A percentile compares a stretch with the other conserved stretches of the same genome.
Evolutionary conservation across 106 monocot genomes (phyloP).

Genomic region (Allium fistulosum): DNA sequence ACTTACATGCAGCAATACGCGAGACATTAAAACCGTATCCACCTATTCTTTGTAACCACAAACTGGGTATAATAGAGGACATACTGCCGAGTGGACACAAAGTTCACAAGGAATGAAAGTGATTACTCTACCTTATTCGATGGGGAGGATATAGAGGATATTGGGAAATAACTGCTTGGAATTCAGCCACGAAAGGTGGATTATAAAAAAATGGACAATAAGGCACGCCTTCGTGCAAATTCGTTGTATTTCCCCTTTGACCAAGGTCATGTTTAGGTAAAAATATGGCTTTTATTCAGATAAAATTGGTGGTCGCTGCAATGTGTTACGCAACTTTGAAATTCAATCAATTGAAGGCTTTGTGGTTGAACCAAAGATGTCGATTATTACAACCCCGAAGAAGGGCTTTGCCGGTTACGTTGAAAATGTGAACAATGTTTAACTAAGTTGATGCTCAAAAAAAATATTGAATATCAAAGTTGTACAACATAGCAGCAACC

Average conservation of each 20-base stretch:
- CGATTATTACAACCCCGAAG: conserved; percentile 51
- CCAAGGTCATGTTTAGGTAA: conserved; percentile 72
- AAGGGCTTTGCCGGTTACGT: conserved; percentile 41
- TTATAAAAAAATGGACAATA: conserved; percentile 25
- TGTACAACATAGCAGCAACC: too few relatives aligned
- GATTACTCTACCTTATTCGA: conserved; percentile 24
- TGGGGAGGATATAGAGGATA: conserved; percentile 40
- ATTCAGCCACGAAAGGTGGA: conserved; percentile 63
- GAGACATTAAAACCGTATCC: conserved; percentile 58
- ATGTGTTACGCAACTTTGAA: conserved; percentile 36
- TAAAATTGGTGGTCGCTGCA: conserved; percentile 38
- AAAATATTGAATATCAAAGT: too few relatives aligned
- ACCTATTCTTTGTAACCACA: conserved; percentile 47
- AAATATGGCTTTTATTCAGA: conserved; percentile 38
- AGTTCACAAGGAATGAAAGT: conserved; percentile 19
- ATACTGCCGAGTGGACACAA: conserved; percentile 41
- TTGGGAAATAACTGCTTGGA: conserved; percentile 73
- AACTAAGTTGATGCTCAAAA: too few relatives aligned
- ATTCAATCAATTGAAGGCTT: conserved; percentile 29
- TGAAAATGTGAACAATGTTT: conserved; percentile 24
- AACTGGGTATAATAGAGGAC: conserved; percentile 15
- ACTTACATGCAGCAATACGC: conserved; percentile 55
- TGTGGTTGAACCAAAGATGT: conserved; percentile 33
- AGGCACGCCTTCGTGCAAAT: conserved; percentile 53
- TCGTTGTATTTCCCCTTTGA: conserved; percentile 57